Base-by-base conservation (phyloP, 805 yeast genomes). In the Allodekkera sacchari region DNA sequence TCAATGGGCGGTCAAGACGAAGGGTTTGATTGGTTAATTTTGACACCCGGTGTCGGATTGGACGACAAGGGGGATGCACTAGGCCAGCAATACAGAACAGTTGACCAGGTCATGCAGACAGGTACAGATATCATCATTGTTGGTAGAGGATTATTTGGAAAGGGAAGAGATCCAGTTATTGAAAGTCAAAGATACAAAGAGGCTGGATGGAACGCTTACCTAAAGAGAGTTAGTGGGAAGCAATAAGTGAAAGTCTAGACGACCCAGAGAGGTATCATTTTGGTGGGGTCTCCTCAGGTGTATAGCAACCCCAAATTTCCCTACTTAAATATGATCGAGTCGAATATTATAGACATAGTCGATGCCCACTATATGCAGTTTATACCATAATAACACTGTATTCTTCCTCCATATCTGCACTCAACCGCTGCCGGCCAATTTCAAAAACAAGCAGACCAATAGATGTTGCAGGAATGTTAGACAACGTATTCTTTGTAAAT, bases 1-100 rank as follows among this genome's bases (percentile, higher is more conserved):
- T 77, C 78, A 36, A 83, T 88, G 83, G 87, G 87, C 18, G 88
- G 87, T 11, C 67, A 70, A 27, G 78, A 71, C 3, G 92, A 78
- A 47, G 92, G 89, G 1, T 88, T 82, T 48, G 98, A 92, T 60
- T 92, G 96, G 96, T 60, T 92, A 25, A 74, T 88, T 36, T 79
- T 92, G 92, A 89, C 98, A 1, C 99, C 99, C 0, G 99, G 99
- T 39, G 98, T 92, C 24, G 97, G 97, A 3, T 68, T 92, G 32
- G 98, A 89, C 52, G 97, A 89, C 52, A 92, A 81, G 55, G 96
- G 97, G 11, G 99, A 92, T 54, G 74, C 79, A 1, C 68, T 92
- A 39, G 99, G 99, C 16, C 99, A 92, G 58, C 97, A 92, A 59
- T 92, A 92, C 59, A 72, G 98, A 56, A 77, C 96, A 5, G 97